phyloP scores from a whole-genome alignment of 2,329 filamentous ascomycete species.

The Thermoascus crustaceus region DNA sequence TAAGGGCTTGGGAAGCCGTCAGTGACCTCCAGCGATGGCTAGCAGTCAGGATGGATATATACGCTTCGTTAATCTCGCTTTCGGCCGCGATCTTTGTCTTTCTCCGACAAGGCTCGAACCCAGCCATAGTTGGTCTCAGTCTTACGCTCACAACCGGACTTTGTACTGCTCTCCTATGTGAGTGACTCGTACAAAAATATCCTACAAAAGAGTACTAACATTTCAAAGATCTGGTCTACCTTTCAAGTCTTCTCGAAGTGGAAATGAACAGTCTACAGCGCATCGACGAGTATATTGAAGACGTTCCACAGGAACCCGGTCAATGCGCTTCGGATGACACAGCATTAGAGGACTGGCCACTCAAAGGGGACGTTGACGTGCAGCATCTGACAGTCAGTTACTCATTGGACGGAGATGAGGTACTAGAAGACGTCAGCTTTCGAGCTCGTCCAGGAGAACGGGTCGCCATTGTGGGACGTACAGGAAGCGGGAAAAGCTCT shows the following conservation, averaged over 20 bases:
- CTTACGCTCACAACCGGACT: constrained; percentile 8
- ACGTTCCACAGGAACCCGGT: constrained; percentile 43
- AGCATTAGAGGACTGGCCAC: constrained; percentile 63
- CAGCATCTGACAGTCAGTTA: constrained; percentile 61
- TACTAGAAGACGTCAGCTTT: constrained; percentile 61
- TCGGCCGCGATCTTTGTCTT: constrained; percentile 7
- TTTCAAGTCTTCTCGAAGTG: constrained; percentile 45
- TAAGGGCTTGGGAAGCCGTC: constrained; percentile 9
- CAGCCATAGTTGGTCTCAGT: constrained; percentile 9
- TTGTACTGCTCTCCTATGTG: constrained; percentile 8
- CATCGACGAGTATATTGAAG: constrained; percentile 65
- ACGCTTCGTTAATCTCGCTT: constrained; percentile 8
- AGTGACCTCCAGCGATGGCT: constrained; percentile 11
- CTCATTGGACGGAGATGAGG: constrained; percentile 57
- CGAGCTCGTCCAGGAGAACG: constrained; percentile 56
- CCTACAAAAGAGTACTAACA: not conserved
- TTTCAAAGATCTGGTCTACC: constrained; percentile 7
- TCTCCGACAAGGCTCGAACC: constrained; percentile 3
- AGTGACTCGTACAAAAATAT: not conserved
- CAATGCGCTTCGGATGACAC: constrained; percentile 14
- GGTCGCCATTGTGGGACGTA: constrained; percentile 63
- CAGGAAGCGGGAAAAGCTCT: constrained; percentile 65
- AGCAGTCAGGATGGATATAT: constrained; percentile 11
- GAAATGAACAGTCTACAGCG: constrained; percentile 68
- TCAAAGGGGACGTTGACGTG: constrained; percentile 60